These are phyloP conservation scores for Phanerochaete carnosa DNA, from an alignment of 768 basidiomycete species.

Conservation along the genomic window DNA sequence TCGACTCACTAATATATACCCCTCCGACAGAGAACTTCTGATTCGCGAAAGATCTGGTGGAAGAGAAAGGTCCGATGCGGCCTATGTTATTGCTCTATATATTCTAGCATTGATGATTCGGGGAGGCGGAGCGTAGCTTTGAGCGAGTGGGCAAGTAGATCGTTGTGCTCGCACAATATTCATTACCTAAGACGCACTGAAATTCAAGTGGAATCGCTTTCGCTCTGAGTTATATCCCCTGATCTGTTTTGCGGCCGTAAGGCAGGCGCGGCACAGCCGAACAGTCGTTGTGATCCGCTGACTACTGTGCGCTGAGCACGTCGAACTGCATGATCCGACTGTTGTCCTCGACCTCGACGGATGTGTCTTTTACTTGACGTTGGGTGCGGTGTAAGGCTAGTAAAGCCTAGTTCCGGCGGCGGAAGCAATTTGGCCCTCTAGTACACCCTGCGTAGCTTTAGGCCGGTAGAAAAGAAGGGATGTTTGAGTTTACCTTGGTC, in stretches of 20 bases:
- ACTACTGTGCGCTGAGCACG: background rate
- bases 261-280: background rate
- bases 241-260: background rate
- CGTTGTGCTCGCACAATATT: background rate
- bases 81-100: background rate
- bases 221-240: background rate
- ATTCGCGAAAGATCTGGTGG: background rate
- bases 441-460: too few species aligned
- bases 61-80: background rate
- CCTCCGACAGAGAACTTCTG: conserved; percentile 27
- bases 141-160: background rate
- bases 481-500: background rate
- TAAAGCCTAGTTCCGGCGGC: too few species aligned
- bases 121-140: background rate
- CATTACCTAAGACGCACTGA: background rate
- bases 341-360: too few species aligned
- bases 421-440: background rate
- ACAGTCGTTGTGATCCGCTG: background rate
- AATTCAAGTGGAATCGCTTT: background rate
- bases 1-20: background rate
- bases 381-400: too few species aligned
- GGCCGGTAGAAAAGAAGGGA: background rate
- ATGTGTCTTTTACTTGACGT: too few species aligned
- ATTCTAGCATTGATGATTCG: background rate
- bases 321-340: too few species aligned